These are phyloP conservation scores for Phymatotrichopsis omnivora DNA, from an alignment of 2,329 filamentous ascomycete species.

Conservation along the genomic window DNA sequence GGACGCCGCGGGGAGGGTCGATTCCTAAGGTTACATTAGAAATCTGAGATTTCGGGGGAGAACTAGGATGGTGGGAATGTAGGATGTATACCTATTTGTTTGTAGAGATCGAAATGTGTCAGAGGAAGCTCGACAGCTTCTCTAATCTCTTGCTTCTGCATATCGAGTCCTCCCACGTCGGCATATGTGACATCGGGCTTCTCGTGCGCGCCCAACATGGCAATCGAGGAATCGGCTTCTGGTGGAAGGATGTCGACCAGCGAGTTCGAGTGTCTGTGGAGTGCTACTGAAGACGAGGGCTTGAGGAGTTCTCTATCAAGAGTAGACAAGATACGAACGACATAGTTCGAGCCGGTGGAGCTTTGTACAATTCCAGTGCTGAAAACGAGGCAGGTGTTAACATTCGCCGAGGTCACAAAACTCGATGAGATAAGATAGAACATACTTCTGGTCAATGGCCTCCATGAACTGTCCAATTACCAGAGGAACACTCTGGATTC, in stretches of 20 bases:
- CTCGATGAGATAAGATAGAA: conserved; percentile 1
- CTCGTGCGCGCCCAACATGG: conserved; percentile 92
- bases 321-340: conserved; percentile 94
- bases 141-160: conserved; percentile 99
- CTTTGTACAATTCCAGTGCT: conserved; percentile 98
- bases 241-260: conserved; percentile 98
- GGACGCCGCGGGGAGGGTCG: conserved; percentile 88
- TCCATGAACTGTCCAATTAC: conserved; percentile 99
- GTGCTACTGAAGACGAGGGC: conserved; percentile 91
- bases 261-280: conserved; percentile 96
- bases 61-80: neutral
- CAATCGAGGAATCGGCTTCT: conserved; percentile 96
- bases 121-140: conserved; percentile 95
- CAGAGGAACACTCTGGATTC: conserved; percentile 93
- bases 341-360: conserved; percentile 96
- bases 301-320: conserved; percentile 97
- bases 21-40: conserved; percentile 46
- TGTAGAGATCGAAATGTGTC: conserved; percentile 97
- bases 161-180: conserved; percentile 93
- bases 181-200: conserved; percentile 98
- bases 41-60: neutral
- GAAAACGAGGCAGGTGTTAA: conserved; percentile 19
- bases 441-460: conserved; percentile 96
- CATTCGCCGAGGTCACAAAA: conserved; percentile 16
- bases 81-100: conserved; percentile 65